Percentiles rank a stretch among this genome's conserved stretches.
Evolutionary conservation across 768 basidiomycete genomes (phyloP).

Genomic region (Vararia minispora): DNA sequence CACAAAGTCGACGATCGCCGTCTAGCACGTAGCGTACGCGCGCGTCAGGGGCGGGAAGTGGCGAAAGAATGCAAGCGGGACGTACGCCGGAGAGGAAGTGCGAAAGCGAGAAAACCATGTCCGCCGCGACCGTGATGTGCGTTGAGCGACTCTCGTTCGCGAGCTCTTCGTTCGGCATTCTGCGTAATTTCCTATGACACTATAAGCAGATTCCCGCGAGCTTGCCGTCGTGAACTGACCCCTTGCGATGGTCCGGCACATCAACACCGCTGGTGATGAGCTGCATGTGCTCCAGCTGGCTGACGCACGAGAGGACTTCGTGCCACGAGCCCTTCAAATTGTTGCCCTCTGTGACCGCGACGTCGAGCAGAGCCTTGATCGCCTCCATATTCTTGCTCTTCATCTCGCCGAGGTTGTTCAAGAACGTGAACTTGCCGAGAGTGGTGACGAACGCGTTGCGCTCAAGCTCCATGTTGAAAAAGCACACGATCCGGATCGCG

Average conservation of each 20-base stretch:
- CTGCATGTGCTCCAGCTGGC: constrained; percentile 98
- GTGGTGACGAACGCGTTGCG: constrained; percentile 99
- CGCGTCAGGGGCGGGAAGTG: constrained; percentile 5
- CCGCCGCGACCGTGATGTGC: constrained; percentile 96
- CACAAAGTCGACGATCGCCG: constrained; percentile 96
- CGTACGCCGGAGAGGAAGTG: constrained; percentile 90
- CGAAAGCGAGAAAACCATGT: constrained; percentile 97
- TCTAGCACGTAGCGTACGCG: constrained; percentile 32
- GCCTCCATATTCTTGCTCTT: constrained; percentile 99
- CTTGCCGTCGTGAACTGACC: constrained; percentile 36
- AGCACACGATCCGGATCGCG: constrained; percentile 93
- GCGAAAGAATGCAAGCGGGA: constrained; percentile 8
- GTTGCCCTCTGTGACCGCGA: constrained; percentile 95
- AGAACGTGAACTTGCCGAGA: constrained; percentile 90
- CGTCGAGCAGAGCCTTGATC: constrained; percentile 88
- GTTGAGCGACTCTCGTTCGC: constrained; percentile 96
- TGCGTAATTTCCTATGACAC: constrained; percentile 31
- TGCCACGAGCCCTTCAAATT: constrained; percentile 93
- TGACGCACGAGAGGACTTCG: constrained; percentile 93
- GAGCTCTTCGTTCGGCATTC: constrained; percentile 80
- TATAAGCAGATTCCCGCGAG: constrained; percentile 9
- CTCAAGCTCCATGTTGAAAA: constrained; percentile 94
- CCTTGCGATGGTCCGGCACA: constrained; percentile 70
- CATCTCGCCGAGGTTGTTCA: constrained; percentile 98
- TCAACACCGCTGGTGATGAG: constrained; percentile 89